Conservation (phyloP, 2,329 filamentous ascomycete species). For the Colletotrichum tabaci region DNA sequence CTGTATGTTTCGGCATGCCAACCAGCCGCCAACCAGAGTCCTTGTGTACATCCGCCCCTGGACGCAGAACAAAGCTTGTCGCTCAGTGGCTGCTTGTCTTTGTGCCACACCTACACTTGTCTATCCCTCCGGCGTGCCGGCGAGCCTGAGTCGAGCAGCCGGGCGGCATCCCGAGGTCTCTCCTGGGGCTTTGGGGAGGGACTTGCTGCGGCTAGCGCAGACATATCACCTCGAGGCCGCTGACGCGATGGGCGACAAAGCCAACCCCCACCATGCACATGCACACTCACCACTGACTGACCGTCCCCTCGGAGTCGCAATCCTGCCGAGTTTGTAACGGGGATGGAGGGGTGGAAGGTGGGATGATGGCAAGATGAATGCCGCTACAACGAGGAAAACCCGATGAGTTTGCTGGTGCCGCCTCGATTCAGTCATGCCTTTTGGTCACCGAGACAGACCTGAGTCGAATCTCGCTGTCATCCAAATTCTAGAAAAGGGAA, state of each 20-base stretch:
- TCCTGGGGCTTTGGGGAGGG: conserved; percentile 9
- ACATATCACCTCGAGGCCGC: conserved; percentile 24
- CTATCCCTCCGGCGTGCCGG: conserved; percentile 1
- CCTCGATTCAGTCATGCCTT: conserved; percentile 35
- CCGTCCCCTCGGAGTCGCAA: conserved; percentile 30
- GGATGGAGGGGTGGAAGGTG: conserved; percentile 30
- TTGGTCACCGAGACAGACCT: conserved; percentile 19
- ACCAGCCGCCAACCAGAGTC: conserved; percentile 5
- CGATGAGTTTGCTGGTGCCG: conserved; percentile 16
- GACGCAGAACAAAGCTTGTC: conserved; percentile 30
- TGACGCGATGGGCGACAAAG: conserved; percentile 28
- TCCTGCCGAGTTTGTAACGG: conserved; percentile 29
- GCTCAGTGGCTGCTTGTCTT: conserved; percentile 17
- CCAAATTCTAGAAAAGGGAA: conserved; percentile 12
- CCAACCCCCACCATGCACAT: conserved; percentile 14
- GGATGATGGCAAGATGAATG: conserved; percentile 25
- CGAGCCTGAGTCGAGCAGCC: conserved; percentile 13
- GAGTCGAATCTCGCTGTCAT: conserved; percentile 7
- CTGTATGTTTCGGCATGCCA: conserved; percentile 3
- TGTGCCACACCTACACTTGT: conserved; percentile 3
- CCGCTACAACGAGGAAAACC: conserved; percentile 7
- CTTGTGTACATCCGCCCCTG: background rate
- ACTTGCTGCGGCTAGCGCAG: background rate
- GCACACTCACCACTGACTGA: conserved; percentile 1
- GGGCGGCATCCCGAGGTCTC: conserved; percentile 17